Conservation (phyloP, 345 rosid genomes). For the Balakata baccata region DNA sequence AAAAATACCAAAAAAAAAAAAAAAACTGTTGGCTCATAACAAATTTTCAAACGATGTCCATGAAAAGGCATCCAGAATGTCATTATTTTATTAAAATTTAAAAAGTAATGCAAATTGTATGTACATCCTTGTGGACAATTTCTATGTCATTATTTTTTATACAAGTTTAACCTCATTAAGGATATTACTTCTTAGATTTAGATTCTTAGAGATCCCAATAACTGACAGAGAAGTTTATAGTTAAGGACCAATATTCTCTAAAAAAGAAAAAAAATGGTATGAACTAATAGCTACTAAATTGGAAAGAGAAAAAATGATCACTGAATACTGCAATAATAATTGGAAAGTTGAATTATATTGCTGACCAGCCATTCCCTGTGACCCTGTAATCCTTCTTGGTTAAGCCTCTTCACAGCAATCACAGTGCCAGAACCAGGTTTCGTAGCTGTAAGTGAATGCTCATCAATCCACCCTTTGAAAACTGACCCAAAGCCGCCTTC, state of each 20-base stretch:
- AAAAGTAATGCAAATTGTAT: too few species aligned
- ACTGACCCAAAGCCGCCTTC: constrained; percentile 32
- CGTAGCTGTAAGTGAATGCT: constrained; percentile 14
- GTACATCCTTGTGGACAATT: too few species aligned
- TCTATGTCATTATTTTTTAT: too few species aligned
- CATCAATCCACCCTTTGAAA: constrained; percentile 33
- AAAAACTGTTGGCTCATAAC: background rate
- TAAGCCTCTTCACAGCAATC: constrained; percentile 34
- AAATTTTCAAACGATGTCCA: background rate
- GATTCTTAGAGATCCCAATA: too few species aligned
- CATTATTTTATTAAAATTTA: too few species aligned
- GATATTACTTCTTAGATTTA: too few species aligned
- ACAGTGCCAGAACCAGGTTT: constrained; percentile 26
- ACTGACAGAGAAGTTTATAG: too few species aligned
- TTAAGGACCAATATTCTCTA: too few species aligned
- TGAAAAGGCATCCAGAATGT: background rate
- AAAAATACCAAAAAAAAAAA: background rate
- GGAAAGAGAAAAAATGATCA: background rate
- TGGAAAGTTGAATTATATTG: background rate
- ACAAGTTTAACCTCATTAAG: too few species aligned
- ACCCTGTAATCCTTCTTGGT: constrained; percentile 27
- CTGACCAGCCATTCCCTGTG: constrained; percentile 38
- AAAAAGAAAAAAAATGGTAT: too few species aligned
- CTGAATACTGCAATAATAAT: background rate
- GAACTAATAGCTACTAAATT: background rate